Conservation (phyloP, 2,329 filamentous ascomycete genomes). For the Teratosphaeria nubilosa region DNA sequence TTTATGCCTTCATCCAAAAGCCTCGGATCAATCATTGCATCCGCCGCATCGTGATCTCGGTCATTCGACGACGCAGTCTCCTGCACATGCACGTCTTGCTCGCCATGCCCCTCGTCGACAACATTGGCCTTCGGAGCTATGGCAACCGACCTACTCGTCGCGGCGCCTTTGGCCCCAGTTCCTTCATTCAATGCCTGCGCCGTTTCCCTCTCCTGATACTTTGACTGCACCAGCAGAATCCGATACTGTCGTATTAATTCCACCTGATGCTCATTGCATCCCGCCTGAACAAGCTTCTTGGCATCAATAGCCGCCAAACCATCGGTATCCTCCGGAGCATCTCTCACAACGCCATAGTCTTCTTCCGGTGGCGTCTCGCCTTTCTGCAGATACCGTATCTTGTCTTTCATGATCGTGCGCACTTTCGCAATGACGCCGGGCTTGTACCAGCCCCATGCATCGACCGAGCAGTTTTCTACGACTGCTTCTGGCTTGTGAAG, state of each 20-base stretch:
- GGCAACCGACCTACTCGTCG: too few species aligned
- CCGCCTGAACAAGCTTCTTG: not conserved
- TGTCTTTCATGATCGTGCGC: constrained; percentile 79
- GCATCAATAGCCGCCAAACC: not conserved
- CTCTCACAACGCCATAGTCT: constrained; percentile 11
- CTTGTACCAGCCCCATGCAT: constrained; percentile 68
- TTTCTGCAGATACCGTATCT: constrained; percentile 46
- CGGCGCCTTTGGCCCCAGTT: not conserved
- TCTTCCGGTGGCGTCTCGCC: constrained; percentile 24
- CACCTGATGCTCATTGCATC: not conserved
- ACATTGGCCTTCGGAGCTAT: not conserved
- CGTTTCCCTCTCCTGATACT: not conserved
- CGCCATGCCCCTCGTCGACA: not conserved
- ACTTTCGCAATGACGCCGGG: constrained; percentile 74
- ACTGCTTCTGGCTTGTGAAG: constrained; percentile 49
- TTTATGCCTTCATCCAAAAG: not conserved
- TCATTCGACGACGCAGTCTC: not conserved
- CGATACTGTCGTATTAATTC: not conserved
- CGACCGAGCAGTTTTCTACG: constrained; percentile 37
- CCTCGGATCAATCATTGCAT: not conserved
- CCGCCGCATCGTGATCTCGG: not conserved
- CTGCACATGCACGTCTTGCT: not conserved
- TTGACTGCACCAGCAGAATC: not conserved
- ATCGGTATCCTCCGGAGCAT: not conserved
- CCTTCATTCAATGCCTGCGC: not conserved